Evolutionary conservation across 1,139 yeast species (phyloP).

Genomic region (Yamadazyma diospyri): DNA sequence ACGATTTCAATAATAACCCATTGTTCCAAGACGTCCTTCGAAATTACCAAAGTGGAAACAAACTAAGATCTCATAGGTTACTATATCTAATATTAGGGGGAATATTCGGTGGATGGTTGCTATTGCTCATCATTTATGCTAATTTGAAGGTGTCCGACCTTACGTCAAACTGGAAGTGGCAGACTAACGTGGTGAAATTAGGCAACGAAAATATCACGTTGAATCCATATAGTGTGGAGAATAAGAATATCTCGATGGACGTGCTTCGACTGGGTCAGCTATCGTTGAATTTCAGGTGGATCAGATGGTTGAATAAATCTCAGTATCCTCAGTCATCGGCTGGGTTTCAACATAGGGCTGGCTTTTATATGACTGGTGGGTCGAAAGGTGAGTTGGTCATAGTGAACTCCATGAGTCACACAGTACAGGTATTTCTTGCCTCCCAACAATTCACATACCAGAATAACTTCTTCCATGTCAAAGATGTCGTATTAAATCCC

Average conservation of each 20-base stretch:
- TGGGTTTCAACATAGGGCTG: conserved; percentile 17
- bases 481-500: conserved; percentile 33
- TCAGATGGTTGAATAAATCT: conserved; percentile 27
- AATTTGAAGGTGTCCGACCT: conserved; percentile 20
- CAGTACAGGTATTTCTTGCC: conserved; percentile 19
- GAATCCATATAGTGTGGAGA: conserved; percentile 25
- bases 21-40: conserved; percentile 22
- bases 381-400: conserved; percentile 16
- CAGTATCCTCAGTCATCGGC: conserved; percentile 29
- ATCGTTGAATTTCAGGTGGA: conserved; percentile 16
- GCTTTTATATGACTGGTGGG: conserved; percentile 28
- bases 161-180: conserved; percentile 23
- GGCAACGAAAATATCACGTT: conserved; percentile 32
- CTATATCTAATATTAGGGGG: conserved; percentile 8
- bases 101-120: conserved; percentile 23
- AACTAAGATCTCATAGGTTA: conserved; percentile 9
- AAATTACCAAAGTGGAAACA: conserved; percentile 19
- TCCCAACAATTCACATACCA: conserved; percentile 27
- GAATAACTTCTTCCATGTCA: conserved; percentile 31
- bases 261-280: conserved; percentile 23
- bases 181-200: conserved; percentile 22
- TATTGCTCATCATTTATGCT: conserved; percentile 29
- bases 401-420: conserved; percentile 20
- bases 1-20: conserved; percentile 24
- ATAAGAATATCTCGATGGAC: conserved; percentile 30